Evolutionary conservation across 2,329 filamentous ascomycete genomes (phyloP).

Genomic region (Tothia fuscella): DNA sequence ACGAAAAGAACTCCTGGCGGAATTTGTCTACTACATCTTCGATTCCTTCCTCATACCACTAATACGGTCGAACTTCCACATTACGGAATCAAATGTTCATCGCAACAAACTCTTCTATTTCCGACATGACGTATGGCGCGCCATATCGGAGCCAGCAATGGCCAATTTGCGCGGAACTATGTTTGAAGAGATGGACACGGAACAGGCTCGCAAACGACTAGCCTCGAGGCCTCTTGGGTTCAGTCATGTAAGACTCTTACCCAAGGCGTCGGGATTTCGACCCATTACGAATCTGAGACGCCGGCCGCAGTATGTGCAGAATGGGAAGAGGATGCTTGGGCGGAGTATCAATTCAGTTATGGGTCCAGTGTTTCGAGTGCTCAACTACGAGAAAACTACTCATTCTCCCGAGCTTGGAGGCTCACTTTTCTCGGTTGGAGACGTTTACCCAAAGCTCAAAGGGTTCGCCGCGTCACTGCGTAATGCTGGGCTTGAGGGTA

Average conservation of each 20-base stretch:
- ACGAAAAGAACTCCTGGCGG: constrained; percentile 64
- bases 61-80: constrained; percentile 78
- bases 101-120: constrained; percentile 84
- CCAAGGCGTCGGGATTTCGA: constrained; percentile 64
- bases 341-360: constrained; percentile 59
- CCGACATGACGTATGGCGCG: constrained; percentile 82
- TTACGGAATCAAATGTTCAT: constrained; percentile 77
- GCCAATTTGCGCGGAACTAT: constrained; percentile 54
- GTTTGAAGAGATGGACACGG: constrained; percentile 60
- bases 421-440: constrained; percentile 67
- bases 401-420: constrained; percentile 55
- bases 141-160: constrained; percentile 62
- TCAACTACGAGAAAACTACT: constrained; percentile 59
- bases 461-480: constrained; percentile 47
- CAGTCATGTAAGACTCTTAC: constrained; percentile 68
- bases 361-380: constrained; percentile 59
- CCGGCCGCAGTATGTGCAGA: constrained; percentile 40
- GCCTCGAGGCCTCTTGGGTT: constrained; percentile 50
- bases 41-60: constrained; percentile 85
- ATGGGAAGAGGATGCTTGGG: constrained; percentile 44
- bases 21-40: constrained; percentile 85
- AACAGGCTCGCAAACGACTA: constrained; percentile 34
- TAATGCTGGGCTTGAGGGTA: constrained; percentile 21
- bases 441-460: constrained; percentile 65
- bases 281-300: constrained; percentile 80